These are phyloP conservation scores for Ceratobasidium sp. DNA, from an alignment of 1,284 basidiomycete species.

Conservation along the genomic window DNA sequence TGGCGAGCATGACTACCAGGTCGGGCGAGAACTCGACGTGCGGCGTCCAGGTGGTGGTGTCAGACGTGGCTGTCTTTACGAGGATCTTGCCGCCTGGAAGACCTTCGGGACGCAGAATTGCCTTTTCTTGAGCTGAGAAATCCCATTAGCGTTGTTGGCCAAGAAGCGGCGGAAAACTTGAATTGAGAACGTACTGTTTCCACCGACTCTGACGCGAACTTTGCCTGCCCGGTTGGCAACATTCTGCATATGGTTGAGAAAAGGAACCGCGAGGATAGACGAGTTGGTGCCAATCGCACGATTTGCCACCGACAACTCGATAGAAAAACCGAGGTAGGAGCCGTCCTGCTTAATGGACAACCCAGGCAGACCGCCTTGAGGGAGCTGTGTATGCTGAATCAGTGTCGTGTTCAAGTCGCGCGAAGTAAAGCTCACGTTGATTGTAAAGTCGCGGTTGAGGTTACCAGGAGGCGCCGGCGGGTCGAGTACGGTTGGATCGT, in stretches of 20 bases:
- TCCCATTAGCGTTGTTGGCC: slow-evolving; percentile 50
- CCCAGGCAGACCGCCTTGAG: slow-evolving; percentile 13
- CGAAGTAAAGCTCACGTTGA: slow-evolving; percentile 34
- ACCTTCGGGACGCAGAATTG: slow-evolving; percentile 35
- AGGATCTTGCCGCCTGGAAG: slow-evolving; percentile 43
- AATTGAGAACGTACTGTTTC: slow-evolving; percentile 75
- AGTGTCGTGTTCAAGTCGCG: slow-evolving; percentile 13
- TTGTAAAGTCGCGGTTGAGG: slow-evolving; percentile 27
- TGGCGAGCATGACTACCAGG: slow-evolving; percentile 43
- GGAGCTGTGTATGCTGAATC: background rate
- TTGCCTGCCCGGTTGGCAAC: slow-evolving; percentile 72
- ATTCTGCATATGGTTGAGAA: slow-evolving; percentile 82
- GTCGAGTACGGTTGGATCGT: slow-evolving; percentile 45
- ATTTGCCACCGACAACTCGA: slow-evolving; percentile 49
- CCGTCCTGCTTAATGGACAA: slow-evolving; percentile 36
- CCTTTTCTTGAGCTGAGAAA: slow-evolving; percentile 39
- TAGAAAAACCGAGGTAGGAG: slow-evolving; percentile 47
- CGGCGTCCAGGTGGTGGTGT: slow-evolving; percentile 46
- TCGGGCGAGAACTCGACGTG: slow-evolving; percentile 47
- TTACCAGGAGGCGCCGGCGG: slow-evolving; percentile 39
- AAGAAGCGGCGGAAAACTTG: background rate
- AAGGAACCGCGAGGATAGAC: slow-evolving; percentile 70
- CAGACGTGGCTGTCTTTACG: slow-evolving; percentile 30
- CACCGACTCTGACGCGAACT: slow-evolving; percentile 75
- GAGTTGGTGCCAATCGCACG: slow-evolving; percentile 60